phyloP scores from a whole-genome alignment of 2,329 filamentous ascomycete species.

The Monosporascus cannonballus region DNA sequence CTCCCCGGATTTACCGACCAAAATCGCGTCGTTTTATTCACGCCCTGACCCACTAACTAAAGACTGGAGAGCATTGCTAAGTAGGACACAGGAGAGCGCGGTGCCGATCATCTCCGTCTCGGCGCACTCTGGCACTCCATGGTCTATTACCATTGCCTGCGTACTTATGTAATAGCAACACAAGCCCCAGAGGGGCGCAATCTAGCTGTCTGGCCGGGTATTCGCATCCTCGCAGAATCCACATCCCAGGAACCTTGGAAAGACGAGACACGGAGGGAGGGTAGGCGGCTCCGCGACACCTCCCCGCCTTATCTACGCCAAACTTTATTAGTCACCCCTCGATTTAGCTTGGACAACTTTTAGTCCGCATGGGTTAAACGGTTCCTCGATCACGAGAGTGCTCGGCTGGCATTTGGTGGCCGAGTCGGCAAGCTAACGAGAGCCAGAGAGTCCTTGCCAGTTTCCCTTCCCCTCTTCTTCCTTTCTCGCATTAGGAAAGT shows the following conservation, averaged over 20 bases:
- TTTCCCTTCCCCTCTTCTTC: background rate
- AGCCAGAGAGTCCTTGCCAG: constrained; percentile 7
- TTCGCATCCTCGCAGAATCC: no score
- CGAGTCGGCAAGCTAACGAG: constrained; percentile 6
- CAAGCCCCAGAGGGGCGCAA: background rate
- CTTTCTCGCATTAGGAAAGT: background rate
- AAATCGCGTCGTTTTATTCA: background rate
- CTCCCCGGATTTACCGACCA: background rate
- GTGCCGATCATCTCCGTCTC: background rate
- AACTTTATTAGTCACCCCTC: background rate
- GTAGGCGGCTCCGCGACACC: background rate
- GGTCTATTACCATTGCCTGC: no score
- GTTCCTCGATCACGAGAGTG: no score
- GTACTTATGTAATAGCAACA: background rate
- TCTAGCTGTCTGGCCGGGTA: background rate
- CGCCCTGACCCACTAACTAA: no score
- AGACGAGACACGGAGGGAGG: background rate
- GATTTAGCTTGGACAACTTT: background rate
- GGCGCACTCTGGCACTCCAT: no score
- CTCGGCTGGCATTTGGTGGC: no score
- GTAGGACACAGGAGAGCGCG: no score
- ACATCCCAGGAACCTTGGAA: background rate
- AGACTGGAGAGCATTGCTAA: background rate
- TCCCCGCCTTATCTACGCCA: background rate
- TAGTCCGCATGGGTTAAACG: no score